Evolutionary conservation across 257 asterid genomes (phyloP).

Genomic region (Salvia hispanica): DNA sequence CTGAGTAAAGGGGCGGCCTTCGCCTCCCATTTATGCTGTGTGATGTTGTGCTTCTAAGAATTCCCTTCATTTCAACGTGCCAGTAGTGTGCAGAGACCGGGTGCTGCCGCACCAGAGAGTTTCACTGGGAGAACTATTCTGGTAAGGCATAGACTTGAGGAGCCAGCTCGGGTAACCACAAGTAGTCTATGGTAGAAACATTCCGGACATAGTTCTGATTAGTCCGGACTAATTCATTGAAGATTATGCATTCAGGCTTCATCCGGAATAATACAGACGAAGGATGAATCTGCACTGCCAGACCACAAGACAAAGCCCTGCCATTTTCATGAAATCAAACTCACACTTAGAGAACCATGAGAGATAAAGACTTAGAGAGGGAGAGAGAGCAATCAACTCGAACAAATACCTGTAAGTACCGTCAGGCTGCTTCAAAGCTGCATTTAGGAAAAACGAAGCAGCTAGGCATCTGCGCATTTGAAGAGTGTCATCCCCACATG

Average conservation of each 20-base stretch:
- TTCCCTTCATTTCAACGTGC: too few relatives aligned
- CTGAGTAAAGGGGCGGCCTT: not conserved
- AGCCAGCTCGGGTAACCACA: slow-evolving; percentile 91
- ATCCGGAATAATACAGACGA: slow-evolving; percentile 74
- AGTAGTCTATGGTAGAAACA: slow-evolving; percentile 71
- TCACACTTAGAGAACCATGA: not conserved
- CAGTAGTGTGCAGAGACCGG: too few relatives aligned
- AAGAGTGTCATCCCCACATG: slow-evolving; percentile 87
- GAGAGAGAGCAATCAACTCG: not conserved
- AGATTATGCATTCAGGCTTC: slow-evolving; percentile 89
- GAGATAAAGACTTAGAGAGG: not conserved
- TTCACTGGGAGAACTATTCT: slow-evolving; percentile 39
- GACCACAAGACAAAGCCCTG: slow-evolving; percentile 92
- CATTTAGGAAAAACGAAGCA: slow-evolving; percentile 94
- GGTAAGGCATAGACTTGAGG: slow-evolving; percentile 67
- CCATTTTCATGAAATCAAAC: slow-evolving; percentile 26
- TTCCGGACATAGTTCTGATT: slow-evolving; percentile 75
- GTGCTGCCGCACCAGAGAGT: slow-evolving; percentile 22
- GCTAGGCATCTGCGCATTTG: slow-evolving; percentile 81
- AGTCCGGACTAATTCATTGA: slow-evolving; percentile 76
- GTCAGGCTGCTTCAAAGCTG: slow-evolving; percentile 91
- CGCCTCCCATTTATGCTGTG: not conserved
- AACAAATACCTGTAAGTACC: slow-evolving; percentile 75
- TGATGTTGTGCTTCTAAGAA: too few relatives aligned
- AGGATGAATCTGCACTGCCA: slow-evolving; percentile 84